Evolutionary conservation across 805 yeast species (phyloP).

Genomic region (Saturnispora diversa): DNA sequence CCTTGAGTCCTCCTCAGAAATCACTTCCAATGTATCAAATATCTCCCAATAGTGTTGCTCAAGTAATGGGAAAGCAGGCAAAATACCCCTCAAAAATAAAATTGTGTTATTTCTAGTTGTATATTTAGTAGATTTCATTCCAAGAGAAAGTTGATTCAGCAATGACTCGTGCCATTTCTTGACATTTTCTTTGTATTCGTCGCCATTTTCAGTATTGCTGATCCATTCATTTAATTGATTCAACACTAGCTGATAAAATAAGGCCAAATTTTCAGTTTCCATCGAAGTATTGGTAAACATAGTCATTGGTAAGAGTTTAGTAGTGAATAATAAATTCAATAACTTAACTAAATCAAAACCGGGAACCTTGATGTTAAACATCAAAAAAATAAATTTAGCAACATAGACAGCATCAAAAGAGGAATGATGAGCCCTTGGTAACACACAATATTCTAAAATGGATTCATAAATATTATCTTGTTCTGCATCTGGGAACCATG

Average conservation of each 20-base stretch:
- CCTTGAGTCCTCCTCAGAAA: slow-evolving; percentile 49
- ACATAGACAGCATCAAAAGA: slow-evolving; percentile 73
- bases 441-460: slow-evolving; percentile 53
- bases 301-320: slow-evolving; percentile 40
- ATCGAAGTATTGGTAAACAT: slow-evolving; percentile 61
- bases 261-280: slow-evolving; percentile 78
- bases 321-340: slow-evolving; percentile 40
- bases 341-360: slow-evolving; percentile 35
- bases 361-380: slow-evolving; percentile 33
- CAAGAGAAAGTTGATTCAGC: slow-evolving; percentile 34
- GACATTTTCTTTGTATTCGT: slow-evolving; percentile 27
- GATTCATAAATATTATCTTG: slow-evolving; percentile 2
- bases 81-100: slow-evolving; percentile 53
- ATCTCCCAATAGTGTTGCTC: slow-evolving; percentile 57
- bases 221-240: slow-evolving; percentile 34
- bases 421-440: slow-evolving; percentile 74
- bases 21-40: slow-evolving; percentile 37
- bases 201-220: slow-evolving; percentile 23
- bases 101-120: slow-evolving; percentile 77
- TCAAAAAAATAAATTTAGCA: slow-evolving; percentile 49
- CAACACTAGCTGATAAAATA: slow-evolving; percentile 56
- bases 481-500: slow-evolving; percentile 37
- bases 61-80: slow-evolving; percentile 58
- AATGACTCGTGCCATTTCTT: slow-evolving; percentile 46
- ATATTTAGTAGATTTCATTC: slow-evolving; percentile 49